Evolutionary conservation across 106 monocot species (phyloP).

Genomic region (Acanthochlamys bracteata): DNA sequence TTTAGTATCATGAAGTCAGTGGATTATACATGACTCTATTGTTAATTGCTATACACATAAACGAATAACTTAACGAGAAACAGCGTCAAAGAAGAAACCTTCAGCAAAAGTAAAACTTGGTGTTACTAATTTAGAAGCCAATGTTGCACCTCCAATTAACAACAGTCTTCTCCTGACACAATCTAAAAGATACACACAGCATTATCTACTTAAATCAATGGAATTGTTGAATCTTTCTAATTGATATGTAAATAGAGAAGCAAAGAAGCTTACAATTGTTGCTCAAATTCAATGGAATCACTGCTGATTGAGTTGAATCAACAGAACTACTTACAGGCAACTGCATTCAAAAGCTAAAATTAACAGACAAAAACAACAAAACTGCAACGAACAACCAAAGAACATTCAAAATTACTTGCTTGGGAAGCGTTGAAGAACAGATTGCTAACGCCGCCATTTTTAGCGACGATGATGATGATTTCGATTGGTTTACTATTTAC

Average conservation of each 20-base stretch:
- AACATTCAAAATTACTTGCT: background rate
- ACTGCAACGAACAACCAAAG: background rate
- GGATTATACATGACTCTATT: too few relatives aligned
- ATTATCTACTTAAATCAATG: too few relatives aligned
- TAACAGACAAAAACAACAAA: background rate
- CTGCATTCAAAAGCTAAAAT: background rate
- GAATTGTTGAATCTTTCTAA: too few relatives aligned
- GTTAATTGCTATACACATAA: background rate
- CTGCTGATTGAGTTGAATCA: background rate
- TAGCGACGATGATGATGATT: too few relatives aligned
- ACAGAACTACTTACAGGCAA: background rate
- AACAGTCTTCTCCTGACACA: constrained; percentile 42
- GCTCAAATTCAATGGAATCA: background rate
- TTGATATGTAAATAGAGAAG: too few relatives aligned
- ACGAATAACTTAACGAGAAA: background rate
- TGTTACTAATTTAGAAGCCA: constrained; percentile 27
- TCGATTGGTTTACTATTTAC: too few relatives aligned
- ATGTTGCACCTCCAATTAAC: constrained; percentile 36
- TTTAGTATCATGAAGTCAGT: too few relatives aligned
- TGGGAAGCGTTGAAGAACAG: constrained; percentile 6
- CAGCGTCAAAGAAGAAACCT: constrained; percentile 24
- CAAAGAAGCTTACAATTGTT: background rate
- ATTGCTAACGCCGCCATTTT: background rate
- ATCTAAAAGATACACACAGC: constrained; percentile 16
- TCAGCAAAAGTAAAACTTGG: constrained; percentile 46